phyloP scores from a whole-genome alignment of 164 flowering plant genomes.

The Dillenia turbinata region DNA sequence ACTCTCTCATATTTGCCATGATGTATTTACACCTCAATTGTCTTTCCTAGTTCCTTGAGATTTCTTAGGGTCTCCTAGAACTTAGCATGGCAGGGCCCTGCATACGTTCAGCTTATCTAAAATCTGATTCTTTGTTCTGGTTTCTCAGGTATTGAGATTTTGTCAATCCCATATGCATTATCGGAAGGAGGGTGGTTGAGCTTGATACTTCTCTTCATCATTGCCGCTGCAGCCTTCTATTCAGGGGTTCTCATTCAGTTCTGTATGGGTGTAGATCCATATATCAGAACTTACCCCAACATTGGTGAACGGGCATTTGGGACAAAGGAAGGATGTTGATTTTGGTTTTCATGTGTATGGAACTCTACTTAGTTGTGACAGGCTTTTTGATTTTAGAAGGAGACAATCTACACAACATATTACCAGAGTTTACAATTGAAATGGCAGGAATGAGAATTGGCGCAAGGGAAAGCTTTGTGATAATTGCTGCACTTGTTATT shows the following conservation, averaged over 20 bases:
- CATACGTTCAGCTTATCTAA: background rate
- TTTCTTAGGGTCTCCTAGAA: no score
- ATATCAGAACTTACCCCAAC: conserved; percentile 53
- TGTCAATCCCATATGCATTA: conserved; percentile 61
- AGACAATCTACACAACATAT: conserved; percentile 49
- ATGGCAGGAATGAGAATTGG: conserved; percentile 7
- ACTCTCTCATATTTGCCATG: no score
- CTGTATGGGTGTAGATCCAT: conserved; percentile 52
- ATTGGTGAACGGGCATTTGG: conserved; percentile 71
- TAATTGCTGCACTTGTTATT: conserved; percentile 53
- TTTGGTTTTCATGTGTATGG: conserved; percentile 38
- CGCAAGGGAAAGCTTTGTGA: conserved; percentile 28
- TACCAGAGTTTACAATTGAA: conserved; percentile 23
- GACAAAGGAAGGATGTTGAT: conserved; percentile 35
- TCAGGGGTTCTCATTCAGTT: conserved; percentile 43
- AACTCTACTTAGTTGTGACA: conserved; percentile 54
- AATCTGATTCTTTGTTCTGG: background rate
- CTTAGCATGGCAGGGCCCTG: no score
- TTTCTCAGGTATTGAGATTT: conserved; percentile 59
- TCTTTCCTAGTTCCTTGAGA: no score
- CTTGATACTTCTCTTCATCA: conserved; percentile 33
- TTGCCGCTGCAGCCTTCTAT: conserved; percentile 42
- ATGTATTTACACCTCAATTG: no score
- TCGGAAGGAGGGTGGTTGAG: conserved; percentile 79
- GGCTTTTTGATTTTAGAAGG: conserved; percentile 76